phyloP scores from a whole-genome alignment of 2,329 filamentous ascomycete genomes.

The Fusarium pseudocircinatum region DNA sequence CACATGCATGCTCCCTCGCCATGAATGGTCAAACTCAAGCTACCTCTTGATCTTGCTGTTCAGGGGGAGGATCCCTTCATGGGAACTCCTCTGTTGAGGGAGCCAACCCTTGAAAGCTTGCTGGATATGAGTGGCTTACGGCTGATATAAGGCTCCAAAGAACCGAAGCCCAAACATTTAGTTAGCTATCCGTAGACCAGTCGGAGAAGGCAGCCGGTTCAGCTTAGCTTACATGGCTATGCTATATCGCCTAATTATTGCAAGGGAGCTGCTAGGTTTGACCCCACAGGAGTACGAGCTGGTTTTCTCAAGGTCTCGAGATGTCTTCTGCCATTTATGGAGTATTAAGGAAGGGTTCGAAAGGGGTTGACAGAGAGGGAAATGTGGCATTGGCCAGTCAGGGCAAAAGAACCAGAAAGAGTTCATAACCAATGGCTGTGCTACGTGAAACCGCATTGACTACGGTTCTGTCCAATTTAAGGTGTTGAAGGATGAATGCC shows the following conservation, averaged over 20 bases:
- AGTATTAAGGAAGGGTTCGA: background rate
- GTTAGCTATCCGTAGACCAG: slow-evolving; percentile 1
- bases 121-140: slow-evolving; percentile 13
- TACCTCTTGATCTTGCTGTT: background rate
- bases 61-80: slow-evolving; percentile 20
- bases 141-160: background rate
- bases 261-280: slow-evolving; percentile 27
- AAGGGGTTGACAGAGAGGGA: background rate
- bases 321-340: background rate
- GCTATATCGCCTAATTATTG: slow-evolving; percentile 21
- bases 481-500: slow-evolving; percentile 13
- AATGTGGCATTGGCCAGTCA: background rate
- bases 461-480: background rate
- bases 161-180: slow-evolving; percentile 4
- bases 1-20: background rate
- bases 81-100: background rate
- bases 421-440: background rate
- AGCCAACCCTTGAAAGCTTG: slow-evolving; percentile 4
- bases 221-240: slow-evolving; percentile 33
- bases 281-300: slow-evolving; percentile 26
- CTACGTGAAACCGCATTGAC: background rate
- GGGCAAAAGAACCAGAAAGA: background rate
- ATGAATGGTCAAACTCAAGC: slow-evolving; percentile 4
- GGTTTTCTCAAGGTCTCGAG: slow-evolving; percentile 1
- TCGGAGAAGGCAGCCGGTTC: slow-evolving; percentile 17